phyloP scores from a whole-genome alignment of 805 yeast genomes.

The Blastobotrys robertii region DNA sequence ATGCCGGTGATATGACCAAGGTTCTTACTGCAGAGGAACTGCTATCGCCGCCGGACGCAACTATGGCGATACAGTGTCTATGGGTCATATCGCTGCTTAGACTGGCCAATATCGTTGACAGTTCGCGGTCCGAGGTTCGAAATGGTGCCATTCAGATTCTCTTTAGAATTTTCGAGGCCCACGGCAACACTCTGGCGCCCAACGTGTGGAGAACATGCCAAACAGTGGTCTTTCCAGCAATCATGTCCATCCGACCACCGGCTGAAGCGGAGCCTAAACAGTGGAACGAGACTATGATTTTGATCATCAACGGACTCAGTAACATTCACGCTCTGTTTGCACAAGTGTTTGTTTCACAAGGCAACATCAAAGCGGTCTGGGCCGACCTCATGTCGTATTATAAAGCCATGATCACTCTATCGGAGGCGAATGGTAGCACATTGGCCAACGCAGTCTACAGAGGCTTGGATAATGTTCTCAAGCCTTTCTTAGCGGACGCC shows the following conservation, averaged over 20 bases:
- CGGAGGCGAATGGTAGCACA: slow-evolving; percentile 29
- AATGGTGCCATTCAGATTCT: slow-evolving; percentile 87
- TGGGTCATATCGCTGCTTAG: slow-evolving; percentile 59
- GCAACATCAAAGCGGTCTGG: slow-evolving; percentile 41
- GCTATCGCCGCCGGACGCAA: neutral
- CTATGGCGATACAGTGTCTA: slow-evolving; percentile 28
- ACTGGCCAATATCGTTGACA: slow-evolving; percentile 54
- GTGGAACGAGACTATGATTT: slow-evolving; percentile 52
- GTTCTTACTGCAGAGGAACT: neutral
- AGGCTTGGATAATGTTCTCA: slow-evolving; percentile 40
- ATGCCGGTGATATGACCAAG: slow-evolving; percentile 9
- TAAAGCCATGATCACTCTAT: slow-evolving; percentile 22
- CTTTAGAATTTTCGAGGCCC: slow-evolving; percentile 70
- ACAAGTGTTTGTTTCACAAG: slow-evolving; percentile 24
- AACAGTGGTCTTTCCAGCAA: slow-evolving; percentile 43
- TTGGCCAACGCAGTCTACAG: slow-evolving; percentile 39
- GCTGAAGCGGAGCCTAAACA: slow-evolving; percentile 24
- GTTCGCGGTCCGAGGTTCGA: slow-evolving; percentile 66
- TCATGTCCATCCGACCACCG: slow-evolving; percentile 22
- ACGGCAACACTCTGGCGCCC: slow-evolving; percentile 44
- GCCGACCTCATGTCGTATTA: slow-evolving; percentile 40
- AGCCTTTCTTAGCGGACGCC: slow-evolving; percentile 16
- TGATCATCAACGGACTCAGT: slow-evolving; percentile 57
- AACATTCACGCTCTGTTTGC: slow-evolving; percentile 50
- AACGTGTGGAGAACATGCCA: slow-evolving; percentile 58